Evolutionary conservation across 306 rosid genomes (phyloP), one percentile per base, ranked within the genome.

Genomic region (Castanopsis chinensis): DNA sequence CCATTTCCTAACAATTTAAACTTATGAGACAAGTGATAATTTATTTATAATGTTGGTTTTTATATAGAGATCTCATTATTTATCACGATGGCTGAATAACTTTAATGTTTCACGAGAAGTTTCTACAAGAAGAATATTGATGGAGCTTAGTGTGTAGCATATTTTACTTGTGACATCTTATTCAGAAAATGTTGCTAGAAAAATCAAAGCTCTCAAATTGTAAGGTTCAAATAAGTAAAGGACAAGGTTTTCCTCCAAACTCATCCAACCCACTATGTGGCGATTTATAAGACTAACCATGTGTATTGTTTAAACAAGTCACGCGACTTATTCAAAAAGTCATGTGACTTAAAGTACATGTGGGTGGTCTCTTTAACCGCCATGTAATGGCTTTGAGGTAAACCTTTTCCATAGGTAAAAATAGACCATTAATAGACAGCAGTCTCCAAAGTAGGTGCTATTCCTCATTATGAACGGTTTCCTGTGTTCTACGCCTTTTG

Each of bases 401-500:
- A 41, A 41, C 45, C 8, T 41, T 41, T 41, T 41, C 45, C 12
- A 2, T 41, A 41, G 20, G 35, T 63, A 2, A 17, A 32, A 65
- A 30, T 17, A 20, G 49, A 65, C 13, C 37, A 19, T 54, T 60
- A 53, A 27, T 79, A 17, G 72, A 33, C 2, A 17, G 9, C 25
- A n/a, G 20, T 68, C 28, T 73, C 55, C 52, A 37, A 55, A 64
- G 78, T 54, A 59, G 35, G 25, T 58, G 76, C 53, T 69, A 28
- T 82, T 84, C 71, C 64, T 83, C 76, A 57, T 71, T 6, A 4
- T 52, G 71, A 71, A 37, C n/a, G 68, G 21, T 43, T 75, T 69
- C 63, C 68, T 21, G 19, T 83, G 32, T 76, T 55, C 35, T 5
- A n/a, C 33, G 52, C 45, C 54, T 53, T 77, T 82, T 88, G 92